These are phyloP conservation scores for Kwoniella bestiolae DNA, from an alignment of 768 basidiomycete species.

Conservation along the genomic window DNA sequence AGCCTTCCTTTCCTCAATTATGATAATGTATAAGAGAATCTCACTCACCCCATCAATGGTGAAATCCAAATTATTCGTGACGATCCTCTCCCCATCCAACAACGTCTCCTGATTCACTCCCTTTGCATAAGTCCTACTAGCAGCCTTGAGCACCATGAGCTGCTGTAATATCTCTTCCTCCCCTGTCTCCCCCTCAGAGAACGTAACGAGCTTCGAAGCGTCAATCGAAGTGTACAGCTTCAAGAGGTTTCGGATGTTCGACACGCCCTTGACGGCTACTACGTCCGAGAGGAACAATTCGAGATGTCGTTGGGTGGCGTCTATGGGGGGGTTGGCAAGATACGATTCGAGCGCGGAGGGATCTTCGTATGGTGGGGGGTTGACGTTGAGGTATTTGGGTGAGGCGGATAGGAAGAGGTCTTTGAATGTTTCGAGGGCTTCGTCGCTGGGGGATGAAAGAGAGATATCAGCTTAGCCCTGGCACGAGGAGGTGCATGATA, in stretches of 20 bases:
- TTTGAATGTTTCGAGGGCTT: slow-evolving; percentile 78
- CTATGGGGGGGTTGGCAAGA: slow-evolving; percentile 60
- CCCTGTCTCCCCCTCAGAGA: slow-evolving; percentile 62
- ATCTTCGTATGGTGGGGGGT: slow-evolving; percentile 91
- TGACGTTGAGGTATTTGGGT: slow-evolving; percentile 95
- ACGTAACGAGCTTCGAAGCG: slow-evolving; percentile 85
- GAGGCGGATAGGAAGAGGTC: slow-evolving; percentile 94
- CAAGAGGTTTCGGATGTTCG: slow-evolving; percentile 86
- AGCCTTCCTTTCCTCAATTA: too few relatives aligned
- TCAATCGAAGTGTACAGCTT: slow-evolving; percentile 95
- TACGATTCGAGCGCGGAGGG: slow-evolving; percentile 65
- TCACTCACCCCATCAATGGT: slow-evolving; percentile 82
- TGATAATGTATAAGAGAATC: too few relatives aligned
- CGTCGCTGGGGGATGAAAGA: slow-evolving; percentile 53
- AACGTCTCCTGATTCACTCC: slow-evolving; percentile 61
- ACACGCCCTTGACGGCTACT: slow-evolving; percentile 72
- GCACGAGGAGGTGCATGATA: not conserved
- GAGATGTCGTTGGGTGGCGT: slow-evolving; percentile 83
- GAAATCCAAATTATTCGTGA: slow-evolving; percentile 93
- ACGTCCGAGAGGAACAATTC: slow-evolving; percentile 83
- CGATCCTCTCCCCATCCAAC: slow-evolving; percentile 82
- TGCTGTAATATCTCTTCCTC: slow-evolving; percentile 95
- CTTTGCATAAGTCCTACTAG: slow-evolving; percentile 67
- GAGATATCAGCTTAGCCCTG: slow-evolving; percentile 32
- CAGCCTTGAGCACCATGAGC: slow-evolving; percentile 95